These are phyloP conservation scores for Suillus fuscotomentosus DNA, from an alignment of 768 basidiomycete species.

Conservation along the genomic window DNA sequence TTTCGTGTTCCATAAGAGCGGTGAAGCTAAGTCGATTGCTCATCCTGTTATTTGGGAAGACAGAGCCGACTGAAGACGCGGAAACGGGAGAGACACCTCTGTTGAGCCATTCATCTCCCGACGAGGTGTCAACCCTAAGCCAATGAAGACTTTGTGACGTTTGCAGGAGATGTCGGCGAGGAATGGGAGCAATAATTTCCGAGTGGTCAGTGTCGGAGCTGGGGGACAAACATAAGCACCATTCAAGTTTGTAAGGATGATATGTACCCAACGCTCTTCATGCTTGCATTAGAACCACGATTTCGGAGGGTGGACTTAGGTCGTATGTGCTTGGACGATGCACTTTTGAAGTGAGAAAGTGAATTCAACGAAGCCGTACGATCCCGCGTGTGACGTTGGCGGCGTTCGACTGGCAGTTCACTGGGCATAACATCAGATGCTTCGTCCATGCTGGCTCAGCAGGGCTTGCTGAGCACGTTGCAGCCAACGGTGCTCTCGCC, in stretches of 20 bases:
- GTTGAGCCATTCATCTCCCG: constrained; percentile 40
- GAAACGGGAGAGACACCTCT: constrained; percentile 35
- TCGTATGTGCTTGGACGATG: constrained; percentile 2
- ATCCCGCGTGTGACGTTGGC: constrained; percentile 8
- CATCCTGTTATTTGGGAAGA: constrained; percentile 19
- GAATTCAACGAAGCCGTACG: constrained; percentile 18
- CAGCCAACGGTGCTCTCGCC: background rate
- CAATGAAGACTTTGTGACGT: constrained; percentile 58
- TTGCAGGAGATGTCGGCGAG: constrained; percentile 65
- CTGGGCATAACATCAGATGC: background rate
- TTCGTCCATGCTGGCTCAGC: constrained; percentile 3
- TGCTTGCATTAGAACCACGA: constrained; percentile 14
- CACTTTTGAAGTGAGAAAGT: constrained; percentile 6
- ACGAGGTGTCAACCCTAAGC: constrained; percentile 45
- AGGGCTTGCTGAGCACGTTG: background rate
- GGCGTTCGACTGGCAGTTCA: background rate
- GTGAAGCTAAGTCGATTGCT: constrained; percentile 39
- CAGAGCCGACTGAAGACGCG: constrained; percentile 26
- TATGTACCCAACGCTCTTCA: constrained; percentile 19
- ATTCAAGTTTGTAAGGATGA: background rate
- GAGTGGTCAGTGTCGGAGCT: constrained; percentile 29
- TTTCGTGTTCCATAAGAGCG: constrained; percentile 38
- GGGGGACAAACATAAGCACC: background rate
- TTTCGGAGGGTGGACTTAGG: constrained; percentile 13
- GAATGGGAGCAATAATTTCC: constrained; percentile 62